These are phyloP conservation scores for Coffea canephora DNA, from an alignment of 257 asterid genomes.

Conservation along the genomic window DNA sequence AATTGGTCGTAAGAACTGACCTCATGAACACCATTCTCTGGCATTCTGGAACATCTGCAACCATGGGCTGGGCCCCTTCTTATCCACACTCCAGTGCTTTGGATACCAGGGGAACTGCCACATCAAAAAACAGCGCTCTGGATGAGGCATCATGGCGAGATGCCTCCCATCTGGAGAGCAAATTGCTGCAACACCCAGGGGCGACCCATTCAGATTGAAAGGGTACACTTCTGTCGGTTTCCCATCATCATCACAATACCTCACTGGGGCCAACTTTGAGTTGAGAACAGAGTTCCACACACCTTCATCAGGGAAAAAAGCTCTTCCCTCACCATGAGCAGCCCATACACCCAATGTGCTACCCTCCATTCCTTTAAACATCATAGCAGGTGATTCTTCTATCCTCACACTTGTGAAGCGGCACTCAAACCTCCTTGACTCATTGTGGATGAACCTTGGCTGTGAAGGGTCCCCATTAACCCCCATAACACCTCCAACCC, in stretches of 20 bases:
- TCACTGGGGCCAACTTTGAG: constrained; percentile 66
- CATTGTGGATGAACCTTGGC: constrained; percentile 85
- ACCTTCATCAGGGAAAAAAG: constrained; percentile 65
- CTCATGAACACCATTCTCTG: constrained; percentile 87
- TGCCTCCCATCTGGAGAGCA: constrained; percentile 94
- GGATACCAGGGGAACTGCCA: constrained; percentile 99
- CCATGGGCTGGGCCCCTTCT: constrained; percentile 93
- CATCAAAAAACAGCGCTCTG: constrained; percentile 88
- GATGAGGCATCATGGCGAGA: constrained; percentile 98
- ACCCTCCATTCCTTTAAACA: constrained; percentile 92
- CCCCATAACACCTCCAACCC: constrained; percentile 71
- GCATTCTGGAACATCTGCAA: constrained; percentile 95
- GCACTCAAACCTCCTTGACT: constrained; percentile 83
- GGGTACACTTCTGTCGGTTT: constrained; percentile 74
- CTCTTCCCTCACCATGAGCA: constrained; percentile 94
- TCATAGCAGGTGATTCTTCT: constrained; percentile 70
- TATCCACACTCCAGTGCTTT: constrained; percentile 69
- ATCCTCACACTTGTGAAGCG: constrained; percentile 53
- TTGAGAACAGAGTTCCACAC: constrained; percentile 40
- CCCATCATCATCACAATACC: constrained; percentile 77
- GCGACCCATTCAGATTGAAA: constrained; percentile 73
- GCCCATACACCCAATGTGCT: constrained; percentile 92
- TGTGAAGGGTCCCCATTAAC: constrained; percentile 66
- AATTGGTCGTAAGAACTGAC: background rate
- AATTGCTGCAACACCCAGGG: constrained; percentile 80